Percentiles rank a stretch among this genome's conserved stretches.
Conservation (phyloP, 208 protist species). For the Endotrypanum monterogeii region DNA sequence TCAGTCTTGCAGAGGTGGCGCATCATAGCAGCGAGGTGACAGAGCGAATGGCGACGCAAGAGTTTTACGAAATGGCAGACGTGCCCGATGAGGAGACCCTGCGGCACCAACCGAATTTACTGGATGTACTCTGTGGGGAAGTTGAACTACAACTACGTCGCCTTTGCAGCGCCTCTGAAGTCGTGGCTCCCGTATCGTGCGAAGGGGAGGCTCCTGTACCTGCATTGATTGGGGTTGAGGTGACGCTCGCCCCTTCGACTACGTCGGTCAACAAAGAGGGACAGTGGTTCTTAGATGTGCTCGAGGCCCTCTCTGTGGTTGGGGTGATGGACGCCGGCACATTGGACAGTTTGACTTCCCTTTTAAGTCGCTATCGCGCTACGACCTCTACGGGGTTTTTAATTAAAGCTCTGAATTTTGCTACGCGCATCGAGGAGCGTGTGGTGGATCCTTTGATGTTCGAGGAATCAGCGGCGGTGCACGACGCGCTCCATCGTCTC, state of each 20-base stretch:
- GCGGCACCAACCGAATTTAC: constrained; percentile 73
- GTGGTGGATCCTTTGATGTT: constrained; percentile 30
- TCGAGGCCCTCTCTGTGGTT: constrained; percentile 28
- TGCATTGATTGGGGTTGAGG: not conserved
- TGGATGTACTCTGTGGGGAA: constrained; percentile 73
- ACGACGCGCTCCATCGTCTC: constrained; percentile 23
- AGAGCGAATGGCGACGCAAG: constrained; percentile 26
- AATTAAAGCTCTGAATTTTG: constrained; percentile 58
- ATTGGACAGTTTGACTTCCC: constrained; percentile 11
- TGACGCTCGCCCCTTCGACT: not conserved
- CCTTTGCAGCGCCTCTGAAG: constrained; percentile 2
- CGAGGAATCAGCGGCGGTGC: constrained; percentile 27
- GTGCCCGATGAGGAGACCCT: constrained; percentile 26
- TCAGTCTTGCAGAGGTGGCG: constrained; percentile 70
- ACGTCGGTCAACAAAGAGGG: not conserved
- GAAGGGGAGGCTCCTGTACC: not conserved
- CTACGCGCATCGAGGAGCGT: constrained; percentile 20
- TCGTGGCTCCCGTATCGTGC: too few relatives aligned
- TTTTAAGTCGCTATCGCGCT: constrained; percentile 13
- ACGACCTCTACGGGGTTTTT: constrained; percentile 22
- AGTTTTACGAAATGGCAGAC: constrained; percentile 19
- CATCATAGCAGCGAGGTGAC: constrained; percentile 42
- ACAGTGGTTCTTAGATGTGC: constrained; percentile 26
- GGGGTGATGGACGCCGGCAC: constrained; percentile 26
- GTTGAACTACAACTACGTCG: constrained; percentile 52